Evolutionary conservation across 2,329 filamentous ascomycete species (phyloP), one percentile per base, ranked within the genome.

Genomic region (Pyrenochaeta sp.): DNA sequence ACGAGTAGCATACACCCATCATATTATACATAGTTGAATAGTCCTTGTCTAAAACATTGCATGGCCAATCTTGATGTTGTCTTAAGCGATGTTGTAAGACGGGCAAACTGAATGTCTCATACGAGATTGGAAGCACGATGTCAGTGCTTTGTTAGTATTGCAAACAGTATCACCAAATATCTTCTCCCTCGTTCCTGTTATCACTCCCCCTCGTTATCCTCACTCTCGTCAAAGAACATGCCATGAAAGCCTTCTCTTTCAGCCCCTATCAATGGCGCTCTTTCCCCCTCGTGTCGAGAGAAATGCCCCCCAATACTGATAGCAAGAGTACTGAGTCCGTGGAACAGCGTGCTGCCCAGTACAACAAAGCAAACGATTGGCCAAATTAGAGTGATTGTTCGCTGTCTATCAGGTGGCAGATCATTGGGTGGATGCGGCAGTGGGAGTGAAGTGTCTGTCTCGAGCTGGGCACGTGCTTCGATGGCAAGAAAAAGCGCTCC

Each of bases 401-500:
- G 61, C 39, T 75, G 66, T 45, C 74, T 54, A 60, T 74, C 54
- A 0, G 71, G 69, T 0, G 72, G 71, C 4, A 71, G 51, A 31
- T 75, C 62, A 3, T 63, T 52, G 0, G 79, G 79, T 1, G 82
- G 81, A 46, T 78, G 68, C 1, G 78, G 73, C 9, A 81, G 61
- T 2, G 81, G 82, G 1, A 77, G 59, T 4, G 78, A 79, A 0
- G 75, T 77, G 9, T 76, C 79, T 0, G 77, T 84, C 59, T 85
- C 83, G 0, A 86, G 74, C 51, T 82, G 75, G 0, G 80, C 82
- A 20, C 82, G 72, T 0, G 81, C 80, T 73, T 85, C 83, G 40
- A 85, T 83, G 1, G 82, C 81, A 1, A 86, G 76, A 69, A 85
- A 85, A 6, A 85, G 67, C 0, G 81, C 83, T 2, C 82, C 83